Base-by-base conservation (phyloP, 192 early-diverging fungal genomes). In the Umbelopsis sp. region DNA sequence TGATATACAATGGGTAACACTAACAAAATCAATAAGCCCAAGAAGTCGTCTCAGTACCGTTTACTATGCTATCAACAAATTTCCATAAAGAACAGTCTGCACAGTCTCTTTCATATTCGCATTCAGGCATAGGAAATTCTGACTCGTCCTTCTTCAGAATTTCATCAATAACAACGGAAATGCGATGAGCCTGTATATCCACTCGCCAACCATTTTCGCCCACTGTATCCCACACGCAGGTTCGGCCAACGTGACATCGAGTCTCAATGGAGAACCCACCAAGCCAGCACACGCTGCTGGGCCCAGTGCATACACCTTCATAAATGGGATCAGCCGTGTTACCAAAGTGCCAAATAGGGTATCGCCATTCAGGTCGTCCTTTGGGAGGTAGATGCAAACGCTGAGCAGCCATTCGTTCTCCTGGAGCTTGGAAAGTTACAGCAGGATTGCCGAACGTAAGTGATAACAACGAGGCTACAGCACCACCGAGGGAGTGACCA, bases 271-370 rank as follows among this genome's bases (percentile, higher is more conserved):
- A 76, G 58, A 73, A 82, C 25, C 81, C 81, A 51, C 70, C 81
- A 12, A 73, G 48, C 70, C 73, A 81, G 20, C 80, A 81, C 7
- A 65, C 25, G 58, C 73, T 81, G 3, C 30, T 20, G 10, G 74
- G 33, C 0, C 74, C 80, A 12, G 81, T 82, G 73, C 97, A 98
- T 25, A 87, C 82, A 27, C 97, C 97, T 70, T 91, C 82, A 78
- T 88, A 98, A 25, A 98, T 89, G 11, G 96, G 95, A 79, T 98
- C 97, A 3, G 91, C 91, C 2, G 88, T 90, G 80, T 98, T 89
- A 4, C 95, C 96, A 73, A 96, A 78, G 66, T 98, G 97, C 74
- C 87, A 98, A 33, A 97, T 87, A n/a, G 95, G 91, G 13, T 89
- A 85, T 68, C 72, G 46, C 55, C 55, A 61, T 18, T 61, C 55